phyloP scores from a whole-genome alignment of 371 early-diverging fungal species.

The Mortierella sp. region DNA sequence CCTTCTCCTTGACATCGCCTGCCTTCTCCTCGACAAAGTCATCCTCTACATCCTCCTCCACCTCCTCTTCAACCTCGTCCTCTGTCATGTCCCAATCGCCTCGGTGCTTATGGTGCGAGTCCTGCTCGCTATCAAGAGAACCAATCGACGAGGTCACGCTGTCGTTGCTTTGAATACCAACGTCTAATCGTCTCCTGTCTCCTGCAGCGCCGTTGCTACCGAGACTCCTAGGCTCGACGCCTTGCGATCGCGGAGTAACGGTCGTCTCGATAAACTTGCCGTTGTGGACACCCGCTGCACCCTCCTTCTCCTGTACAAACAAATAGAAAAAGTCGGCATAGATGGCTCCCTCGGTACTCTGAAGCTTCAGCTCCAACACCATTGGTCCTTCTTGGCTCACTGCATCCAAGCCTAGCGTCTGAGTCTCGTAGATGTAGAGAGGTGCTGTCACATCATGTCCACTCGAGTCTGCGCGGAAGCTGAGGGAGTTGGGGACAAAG shows the following conservation, averaged over 20 bases:
- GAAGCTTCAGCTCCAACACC: conserved; percentile 25
- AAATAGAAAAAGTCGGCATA: conserved; percentile 32
- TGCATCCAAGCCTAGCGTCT: conserved; percentile 6
- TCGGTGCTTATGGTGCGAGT: background rate
- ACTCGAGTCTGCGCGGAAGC: background rate
- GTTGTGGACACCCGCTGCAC: background rate
- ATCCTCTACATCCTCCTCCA: background rate
- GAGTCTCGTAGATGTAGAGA: conserved; percentile 35
- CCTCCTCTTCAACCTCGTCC: background rate
- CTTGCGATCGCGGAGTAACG: background rate
- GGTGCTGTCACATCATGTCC: conserved; percentile 12
- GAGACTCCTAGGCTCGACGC: background rate
- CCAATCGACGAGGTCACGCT: background rate
- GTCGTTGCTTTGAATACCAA: background rate
- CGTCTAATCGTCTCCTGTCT: background rate
- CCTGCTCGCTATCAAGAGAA: background rate
- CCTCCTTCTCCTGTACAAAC: conserved; percentile 14
- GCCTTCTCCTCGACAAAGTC: background rate
- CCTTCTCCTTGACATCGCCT: conserved; percentile 6
- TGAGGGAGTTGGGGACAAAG: conserved; percentile 21
- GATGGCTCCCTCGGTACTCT: conserved; percentile 26
- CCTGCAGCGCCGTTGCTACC: background rate
- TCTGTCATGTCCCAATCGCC: conserved; percentile 1
- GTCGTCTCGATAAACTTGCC: conserved; percentile 3
- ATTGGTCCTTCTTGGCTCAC: conserved; percentile 3